A percentile compares a stretch with the other conserved stretches of the same genome.
Evolutionary conservation across 1,284 basidiomycete genomes (phyloP).

Genomic region (Bjerkandera adusta): DNA sequence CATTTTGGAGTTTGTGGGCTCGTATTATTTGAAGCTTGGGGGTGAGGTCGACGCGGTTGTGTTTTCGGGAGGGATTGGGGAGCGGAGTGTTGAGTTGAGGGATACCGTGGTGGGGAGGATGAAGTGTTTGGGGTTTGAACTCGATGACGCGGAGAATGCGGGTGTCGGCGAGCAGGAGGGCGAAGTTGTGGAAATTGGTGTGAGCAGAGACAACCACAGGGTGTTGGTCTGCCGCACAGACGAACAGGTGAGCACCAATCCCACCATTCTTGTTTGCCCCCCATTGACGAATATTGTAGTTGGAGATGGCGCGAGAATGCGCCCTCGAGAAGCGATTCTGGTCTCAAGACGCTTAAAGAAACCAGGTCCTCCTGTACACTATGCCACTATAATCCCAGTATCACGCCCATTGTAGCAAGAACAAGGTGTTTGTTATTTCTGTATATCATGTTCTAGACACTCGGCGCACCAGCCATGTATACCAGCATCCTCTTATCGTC

Average conservation of each 20-base stretch:
- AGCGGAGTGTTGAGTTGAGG: slow-evolving; percentile 63
- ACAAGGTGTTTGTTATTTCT: no score
- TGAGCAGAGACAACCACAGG: slow-evolving; percentile 29
- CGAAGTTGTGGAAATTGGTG: slow-evolving; percentile 46
- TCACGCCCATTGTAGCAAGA: no score
- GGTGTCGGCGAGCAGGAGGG: slow-evolving; percentile 42
- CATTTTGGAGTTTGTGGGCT: slow-evolving; percentile 67
- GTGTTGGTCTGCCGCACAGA: slow-evolving; percentile 65
- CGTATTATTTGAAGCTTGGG: slow-evolving; percentile 72
- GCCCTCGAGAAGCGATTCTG: slow-evolving; percentile 40
- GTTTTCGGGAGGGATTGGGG: slow-evolving; percentile 87
- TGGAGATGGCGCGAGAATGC: slow-evolving; percentile 68
- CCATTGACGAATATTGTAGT: slow-evolving; percentile 30
- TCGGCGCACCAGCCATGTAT: no score
- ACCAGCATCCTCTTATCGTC: no score
- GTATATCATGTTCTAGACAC: no score
- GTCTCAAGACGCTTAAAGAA: slow-evolving; percentile 12
- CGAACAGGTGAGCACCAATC: slow-evolving; percentile 38
- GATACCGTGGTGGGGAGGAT: slow-evolving; percentile 52
- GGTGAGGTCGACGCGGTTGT: slow-evolving; percentile 74
- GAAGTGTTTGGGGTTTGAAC: slow-evolving; percentile 56
- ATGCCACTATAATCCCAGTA: no score
- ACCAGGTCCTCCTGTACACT: no score
- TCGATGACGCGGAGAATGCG: slow-evolving; percentile 37
- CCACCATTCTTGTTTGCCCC: not conserved